These are phyloP conservation scores for Cucurbita pepo DNA, from an alignment of 306 rosid species.

Conservation along the genomic window DNA sequence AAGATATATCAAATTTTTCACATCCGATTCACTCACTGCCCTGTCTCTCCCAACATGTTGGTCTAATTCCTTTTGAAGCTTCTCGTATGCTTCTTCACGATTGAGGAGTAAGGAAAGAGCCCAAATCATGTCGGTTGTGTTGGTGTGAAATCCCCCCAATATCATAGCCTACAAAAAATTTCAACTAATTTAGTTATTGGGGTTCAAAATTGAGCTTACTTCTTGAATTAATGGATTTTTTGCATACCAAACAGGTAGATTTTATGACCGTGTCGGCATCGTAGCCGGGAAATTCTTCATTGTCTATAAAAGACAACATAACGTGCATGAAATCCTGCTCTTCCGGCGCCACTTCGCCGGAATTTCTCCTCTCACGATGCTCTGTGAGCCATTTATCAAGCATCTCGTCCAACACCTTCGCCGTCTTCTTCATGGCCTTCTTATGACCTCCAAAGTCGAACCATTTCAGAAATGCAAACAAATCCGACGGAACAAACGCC, in stretches of 20 bases:
- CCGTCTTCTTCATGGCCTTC: constrained; percentile 24
- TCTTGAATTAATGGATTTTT: no score
- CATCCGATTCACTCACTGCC: constrained; percentile 28
- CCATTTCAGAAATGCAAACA: constrained; percentile 38
- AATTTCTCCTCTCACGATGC: constrained; percentile 22
- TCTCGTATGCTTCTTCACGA: constrained; percentile 11
- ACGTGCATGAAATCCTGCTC: constrained; percentile 41
- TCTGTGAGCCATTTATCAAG: constrained; percentile 36
- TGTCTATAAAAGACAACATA: constrained; percentile 26
- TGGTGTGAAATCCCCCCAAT: constrained; percentile 15
- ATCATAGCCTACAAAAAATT: not conserved
- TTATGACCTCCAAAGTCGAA: constrained; percentile 33
- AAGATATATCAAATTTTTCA: constrained; percentile 28
- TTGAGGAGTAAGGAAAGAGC: constrained; percentile 20
- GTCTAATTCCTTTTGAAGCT: constrained; percentile 34
- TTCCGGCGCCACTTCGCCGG: not conserved
- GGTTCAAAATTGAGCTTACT: not conserved
- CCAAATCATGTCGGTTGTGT: not conserved
- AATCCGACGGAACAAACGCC: constrained; percentile 33
- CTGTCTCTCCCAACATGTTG: constrained; percentile 34
- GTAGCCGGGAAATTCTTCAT: constrained; percentile 19
- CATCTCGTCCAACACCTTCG: constrained; percentile 32
- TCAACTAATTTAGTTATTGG: not conserved
- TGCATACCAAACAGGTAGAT: constrained; percentile 41
- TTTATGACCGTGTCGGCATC: constrained; percentile 30